Base-by-base conservation (phyloP, 2,329 filamentous ascomycete genomes). In the Ophiostoma sp. region DNA sequence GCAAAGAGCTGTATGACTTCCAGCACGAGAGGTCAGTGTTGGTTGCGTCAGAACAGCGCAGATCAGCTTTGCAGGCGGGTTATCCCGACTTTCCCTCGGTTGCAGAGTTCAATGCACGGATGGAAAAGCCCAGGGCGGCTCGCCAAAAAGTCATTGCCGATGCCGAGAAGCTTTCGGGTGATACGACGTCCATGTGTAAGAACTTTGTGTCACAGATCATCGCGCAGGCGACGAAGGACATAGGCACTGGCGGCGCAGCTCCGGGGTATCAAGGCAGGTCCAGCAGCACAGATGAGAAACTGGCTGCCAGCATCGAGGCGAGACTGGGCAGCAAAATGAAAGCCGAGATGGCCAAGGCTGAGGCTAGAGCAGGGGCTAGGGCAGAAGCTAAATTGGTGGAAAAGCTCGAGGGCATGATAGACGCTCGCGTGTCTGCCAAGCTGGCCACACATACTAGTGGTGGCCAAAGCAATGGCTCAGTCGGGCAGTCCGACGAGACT, bases 51-150 rank as follows among this genome's bases (percentile, higher is more conserved):
- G 14, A 63, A 0, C 49, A 68, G 64, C 66, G 63, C 11, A 67
- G 67, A 6, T 66, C 70, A 11, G 66, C 66, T 12, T 58, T 67
- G 36, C 44, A 42, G 64, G 8, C 11, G 40, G 55, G 4, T n/a
- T 64, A 68, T 11, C 3, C 65, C 1, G 72, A 72, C 11, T 73
- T 69, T 55, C 69, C 72, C 2, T 67, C 67, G 11, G 41, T 69
- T 44, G 44, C 55, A 5, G 69, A 67, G 40, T 18, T 66, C 42
- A 64, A 64, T 47, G 42, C 42, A 18, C 12, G 16, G 8, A 60
- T 38, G 42, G 60, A 47, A 38, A 63, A 49, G 40, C 42, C 66
- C 8, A 44, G 55, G 5, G 41, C 44, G 36, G 55, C 55, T 27
- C 63, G 63, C 6, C 42, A 36, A 36, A 42, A 70, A 9, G n/a